Conservation (phyloP, 2,329 filamentous ascomycete genomes). For the Clonostachys solani region DNA sequence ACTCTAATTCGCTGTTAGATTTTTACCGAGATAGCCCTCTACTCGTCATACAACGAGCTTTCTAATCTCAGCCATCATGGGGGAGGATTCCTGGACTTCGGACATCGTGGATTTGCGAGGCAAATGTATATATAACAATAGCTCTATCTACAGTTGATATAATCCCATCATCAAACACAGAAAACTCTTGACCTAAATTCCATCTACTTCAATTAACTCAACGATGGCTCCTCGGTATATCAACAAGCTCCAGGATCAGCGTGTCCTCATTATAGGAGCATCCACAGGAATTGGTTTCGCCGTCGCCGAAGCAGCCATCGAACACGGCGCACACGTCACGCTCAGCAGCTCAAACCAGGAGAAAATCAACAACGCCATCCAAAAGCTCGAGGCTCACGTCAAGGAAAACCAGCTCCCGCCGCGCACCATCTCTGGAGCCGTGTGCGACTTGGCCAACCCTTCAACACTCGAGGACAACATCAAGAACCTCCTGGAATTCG, state of each 20-base stretch:
- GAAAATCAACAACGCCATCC: constrained; percentile 42
- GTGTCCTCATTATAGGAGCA: constrained; percentile 59
- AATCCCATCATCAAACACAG: no score
- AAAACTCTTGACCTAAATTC: no score
- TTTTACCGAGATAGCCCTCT: no score
- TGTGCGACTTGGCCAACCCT: constrained; percentile 9
- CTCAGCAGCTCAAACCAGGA: constrained; percentile 53
- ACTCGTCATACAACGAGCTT: no score
- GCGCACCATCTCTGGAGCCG: constrained; percentile 10
- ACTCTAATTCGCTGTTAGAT: no score
- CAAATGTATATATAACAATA: no score
- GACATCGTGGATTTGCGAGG: no score
- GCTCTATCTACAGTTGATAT: no score
- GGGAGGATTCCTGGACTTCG: no score
- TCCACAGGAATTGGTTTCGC: constrained; percentile 59
- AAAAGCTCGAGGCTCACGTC: constrained; percentile 24
- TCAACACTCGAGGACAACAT: constrained; percentile 28
- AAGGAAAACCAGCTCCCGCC: background rate
- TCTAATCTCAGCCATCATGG: no score
- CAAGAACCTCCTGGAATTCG: constrained; percentile 39
- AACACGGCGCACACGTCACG: constrained; percentile 49
- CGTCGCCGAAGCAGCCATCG: constrained; percentile 53
- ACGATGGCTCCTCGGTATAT: background rate
- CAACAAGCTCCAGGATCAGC: constrained; percentile 25
- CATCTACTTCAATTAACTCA: background rate